Evolutionary conservation across 306 rosid species (phyloP), one percentile per base, ranked within the genome.

Genomic region (Nissolia schottii): DNA sequence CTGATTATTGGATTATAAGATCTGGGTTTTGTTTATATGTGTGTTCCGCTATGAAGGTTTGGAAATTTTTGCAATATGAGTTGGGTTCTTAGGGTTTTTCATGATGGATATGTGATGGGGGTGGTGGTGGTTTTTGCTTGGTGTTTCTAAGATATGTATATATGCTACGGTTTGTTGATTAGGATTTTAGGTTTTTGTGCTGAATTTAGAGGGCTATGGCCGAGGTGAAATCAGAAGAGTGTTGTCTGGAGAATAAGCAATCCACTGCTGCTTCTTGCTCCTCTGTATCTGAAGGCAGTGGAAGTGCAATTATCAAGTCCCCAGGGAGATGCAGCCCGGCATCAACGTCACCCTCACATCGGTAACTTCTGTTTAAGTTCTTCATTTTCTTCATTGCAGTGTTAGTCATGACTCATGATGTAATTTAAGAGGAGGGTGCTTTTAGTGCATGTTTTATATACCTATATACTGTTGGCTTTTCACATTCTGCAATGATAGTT

Each of bases 231-330:
- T 71, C 78, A 15, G 98, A 93, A 78, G 96, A 87, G 85, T 80
- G 85, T 74, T 89, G 97, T 84, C 84, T 76, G 64, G 99, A 89
- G 91, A 94, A 94, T 87, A 94, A 91, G 71, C 96, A 91, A 83
- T 78, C 92, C 11, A 85, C 89, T 15, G 91, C 89, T 60, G 93
- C 93, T 45, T 85, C 96, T 14, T 84, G 91, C 84, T 94, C 96
- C 24, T 88, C 98, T 74, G 79, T 78, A 2, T 94, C 96, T 22
- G 96, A 91, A 85, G 90, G 88, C 46, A 80, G 95, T 75, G 94
- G 79, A 23, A 85, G 94, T 84, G 88, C 84, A 49, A 57, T 85
- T 80, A 77, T 74, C 40, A 91, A 89, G 88, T 89, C 97, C 53
- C 89, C 95, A 0, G 89, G 87, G 74, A 84, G 78, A 43, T 77